phyloP scores from a whole-genome alignment of 371 early-diverging fungal species.

The Capillidium heterosporum region DNA sequence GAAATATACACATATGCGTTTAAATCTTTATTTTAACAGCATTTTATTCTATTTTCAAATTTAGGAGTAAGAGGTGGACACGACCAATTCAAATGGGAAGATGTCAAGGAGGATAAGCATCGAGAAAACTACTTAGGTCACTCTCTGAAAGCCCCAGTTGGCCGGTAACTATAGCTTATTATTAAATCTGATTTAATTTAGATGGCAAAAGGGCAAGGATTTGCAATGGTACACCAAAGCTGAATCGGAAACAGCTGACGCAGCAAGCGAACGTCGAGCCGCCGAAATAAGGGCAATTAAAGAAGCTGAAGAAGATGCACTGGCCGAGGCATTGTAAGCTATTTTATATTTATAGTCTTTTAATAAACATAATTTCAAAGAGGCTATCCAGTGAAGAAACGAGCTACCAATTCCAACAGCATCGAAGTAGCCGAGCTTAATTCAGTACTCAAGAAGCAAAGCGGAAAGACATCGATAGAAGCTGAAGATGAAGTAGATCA shows the following conservation, averaged over 20 bases:
- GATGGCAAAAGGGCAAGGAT: conserved; percentile 46
- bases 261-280: conserved; percentile 10
- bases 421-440: background rate
- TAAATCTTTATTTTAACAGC: no score
- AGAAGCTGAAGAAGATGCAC: conserved; percentile 57
- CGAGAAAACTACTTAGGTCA: conserved; percentile 77
- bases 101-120: conserved; percentile 65
- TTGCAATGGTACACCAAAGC: conserved; percentile 60
- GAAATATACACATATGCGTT: no score
- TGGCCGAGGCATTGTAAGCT: conserved; percentile 55
- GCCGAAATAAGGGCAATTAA: conserved; percentile 43
- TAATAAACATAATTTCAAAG: background rate
- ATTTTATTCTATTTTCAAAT: background rate
- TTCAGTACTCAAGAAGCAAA: background rate
- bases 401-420: background rate
- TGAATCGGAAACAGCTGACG: conserved; percentile 16
- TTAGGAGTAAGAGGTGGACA: conserved; percentile 37
- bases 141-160: conserved; percentile 64
- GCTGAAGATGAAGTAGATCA: background rate
- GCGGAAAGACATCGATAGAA: background rate
- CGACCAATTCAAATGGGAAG: conserved; percentile 34
- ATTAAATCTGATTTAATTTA: background rate
- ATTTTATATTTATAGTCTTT: background rate
- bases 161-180: conserved; percentile 20
- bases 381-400: conserved; percentile 4